Conservation (phyloP, 2,329 filamentous ascomycete genomes). For the Calonectria pseudoturangicola region DNA sequence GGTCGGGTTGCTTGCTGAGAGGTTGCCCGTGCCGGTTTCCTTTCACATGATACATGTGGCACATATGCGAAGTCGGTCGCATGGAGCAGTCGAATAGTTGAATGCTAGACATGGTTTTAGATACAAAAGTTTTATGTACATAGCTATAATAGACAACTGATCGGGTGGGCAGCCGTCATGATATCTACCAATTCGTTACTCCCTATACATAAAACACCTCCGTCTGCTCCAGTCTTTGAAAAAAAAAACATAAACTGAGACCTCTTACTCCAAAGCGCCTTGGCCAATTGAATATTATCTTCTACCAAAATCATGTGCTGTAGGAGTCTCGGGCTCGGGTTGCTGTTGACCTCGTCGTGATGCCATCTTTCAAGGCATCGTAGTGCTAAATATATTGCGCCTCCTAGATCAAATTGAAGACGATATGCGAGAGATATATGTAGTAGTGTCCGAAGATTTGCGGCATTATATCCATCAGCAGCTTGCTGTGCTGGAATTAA, state of each 20-base stretch:
- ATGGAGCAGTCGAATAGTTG: background rate
- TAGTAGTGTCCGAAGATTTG: constrained; percentile 12
- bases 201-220: constrained; percentile 20
- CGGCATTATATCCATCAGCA: constrained; percentile 7
- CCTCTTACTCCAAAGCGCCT: constrained; percentile 36
- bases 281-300: constrained; percentile 18
- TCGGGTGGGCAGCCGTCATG: constrained; percentile 16
- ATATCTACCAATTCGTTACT: constrained; percentile 33
- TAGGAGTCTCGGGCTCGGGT: background rate
- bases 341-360: background rate
- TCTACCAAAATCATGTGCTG: constrained; percentile 8
- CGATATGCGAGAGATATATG: constrained; percentile 25
- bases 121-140: constrained; percentile 23
- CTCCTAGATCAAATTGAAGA: constrained; percentile 22
- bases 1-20: constrained; percentile 15
- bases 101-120: background rate
- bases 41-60: constrained; percentile 9
- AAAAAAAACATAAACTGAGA: constrained; percentile 33
- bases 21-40: background rate
- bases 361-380: background rate
- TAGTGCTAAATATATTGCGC: background rate
- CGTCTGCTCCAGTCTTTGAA: constrained; percentile 5
- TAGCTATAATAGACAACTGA: constrained; percentile 9
- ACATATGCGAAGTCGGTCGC: background rate
- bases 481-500: background rate